Base-by-base conservation (phyloP, 2,329 filamentous ascomycete genomes). In the Fusarium fujikuroi region DNA sequence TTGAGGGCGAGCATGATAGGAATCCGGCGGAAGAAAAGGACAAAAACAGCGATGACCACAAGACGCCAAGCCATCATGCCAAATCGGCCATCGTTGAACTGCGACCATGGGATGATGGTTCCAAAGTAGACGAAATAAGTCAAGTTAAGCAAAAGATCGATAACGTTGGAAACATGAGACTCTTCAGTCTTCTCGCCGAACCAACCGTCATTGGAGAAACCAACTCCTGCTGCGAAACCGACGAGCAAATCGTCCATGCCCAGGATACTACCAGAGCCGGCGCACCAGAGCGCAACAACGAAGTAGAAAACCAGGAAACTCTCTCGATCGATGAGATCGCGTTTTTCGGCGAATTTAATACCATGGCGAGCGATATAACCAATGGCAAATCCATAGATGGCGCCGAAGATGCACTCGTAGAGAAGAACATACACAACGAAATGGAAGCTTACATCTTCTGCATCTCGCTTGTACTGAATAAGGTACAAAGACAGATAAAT, bases 241-340 rank as follows among this genome's bases (percentile, higher is more conserved):
- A 99, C 94, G 7, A 99, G 89, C 57, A 99, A 85, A 82, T 99
- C 96, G 81, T 99, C 96, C 78, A 98, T 88, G 56, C 96, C 96
- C 49, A 99, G 85, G 66, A 98, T 89, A 82, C 94, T 95, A 36
- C 96, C 96, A 0, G 95, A 95, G 23, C 96, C 96, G 66, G 96
- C 96, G 80, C 95, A 97, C 83, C 98, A 99, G 28, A 99, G 89
- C 2, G 96, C 95, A 62, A 99, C 87, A 52, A 97, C 95, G 78
- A 99, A 99, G 86, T 99, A 99, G 84, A 98, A 99, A 57, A 98
- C 96, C 61, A 99, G 89, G 79, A 98, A 98, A 82, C 95, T 98
- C 84, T 99, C 96, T 78, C 96, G 89, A 80, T 99, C 96, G 75
- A 99, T 97, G 63, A 97, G 82, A 54, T 96, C 93, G 75, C 88